These are phyloP conservation scores for Theileria sp. DNA, from an alignment of 169 alveolate species.

Conservation along the genomic window DNA sequence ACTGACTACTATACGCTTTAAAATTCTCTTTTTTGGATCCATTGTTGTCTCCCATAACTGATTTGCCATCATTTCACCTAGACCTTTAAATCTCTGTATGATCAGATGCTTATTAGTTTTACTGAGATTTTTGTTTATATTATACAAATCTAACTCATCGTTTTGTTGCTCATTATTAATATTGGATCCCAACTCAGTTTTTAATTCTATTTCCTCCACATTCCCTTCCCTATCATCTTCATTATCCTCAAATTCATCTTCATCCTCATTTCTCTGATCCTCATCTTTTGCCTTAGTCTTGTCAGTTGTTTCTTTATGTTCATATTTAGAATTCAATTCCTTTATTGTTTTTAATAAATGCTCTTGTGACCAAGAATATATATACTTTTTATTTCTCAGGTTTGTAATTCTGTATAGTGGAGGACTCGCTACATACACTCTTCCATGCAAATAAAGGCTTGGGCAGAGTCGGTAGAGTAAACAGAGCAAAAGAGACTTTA, in stretches of 20 bases:
- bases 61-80: constrained; percentile 84
- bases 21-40: constrained; percentile 75
- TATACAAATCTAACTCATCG: neutral
- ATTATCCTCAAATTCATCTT: neutral
- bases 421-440: constrained; percentile 80
- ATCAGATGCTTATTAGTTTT: constrained; percentile 28
- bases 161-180: neutral
- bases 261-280: neutral
- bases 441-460: constrained; percentile 67
- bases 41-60: constrained; percentile 83
- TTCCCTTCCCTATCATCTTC: neutral
- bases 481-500: constrained; percentile 72
- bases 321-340: neutral
- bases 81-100: constrained; percentile 81
- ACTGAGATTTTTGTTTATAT: neutral
- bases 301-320: neutral
- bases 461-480: constrained; percentile 74
- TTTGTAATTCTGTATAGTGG: constrained; percentile 76
- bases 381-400: constrained; percentile 50
- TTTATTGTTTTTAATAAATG: constrained; percentile 32
- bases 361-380: constrained; percentile 61
- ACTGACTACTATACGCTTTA: constrained; percentile 72
- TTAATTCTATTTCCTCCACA: constrained; percentile 1
- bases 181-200: neutral
- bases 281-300: neutral